Conservation (phyloP, 371 early-diverging fungal species). For the Actinomortierella wolfii region DNA sequence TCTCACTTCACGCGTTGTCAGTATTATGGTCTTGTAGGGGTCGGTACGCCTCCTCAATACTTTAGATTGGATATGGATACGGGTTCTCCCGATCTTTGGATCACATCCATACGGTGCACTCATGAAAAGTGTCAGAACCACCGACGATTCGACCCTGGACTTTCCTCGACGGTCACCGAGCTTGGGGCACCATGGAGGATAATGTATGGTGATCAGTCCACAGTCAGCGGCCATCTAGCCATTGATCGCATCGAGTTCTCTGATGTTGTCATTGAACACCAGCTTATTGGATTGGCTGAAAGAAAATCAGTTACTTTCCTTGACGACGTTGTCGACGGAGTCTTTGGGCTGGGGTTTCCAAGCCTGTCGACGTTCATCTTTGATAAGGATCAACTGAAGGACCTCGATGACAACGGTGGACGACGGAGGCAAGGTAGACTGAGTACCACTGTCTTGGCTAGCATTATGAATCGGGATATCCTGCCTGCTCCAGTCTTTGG, state of each 20-base stretch:
- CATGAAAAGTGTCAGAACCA: not conserved
- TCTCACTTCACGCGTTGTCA: slow-evolving; percentile 8
- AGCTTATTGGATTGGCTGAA: slow-evolving; percentile 47
- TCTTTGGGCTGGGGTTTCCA: slow-evolving; percentile 60
- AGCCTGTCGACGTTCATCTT: slow-evolving; percentile 32
- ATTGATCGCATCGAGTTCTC: slow-evolving; percentile 51
- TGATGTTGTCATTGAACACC: slow-evolving; percentile 44
- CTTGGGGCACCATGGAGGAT: slow-evolving; percentile 44
- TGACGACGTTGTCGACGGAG: slow-evolving; percentile 56
- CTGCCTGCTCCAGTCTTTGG: slow-evolving; percentile 35
- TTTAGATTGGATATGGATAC: slow-evolving; percentile 62
- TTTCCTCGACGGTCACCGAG: slow-evolving; percentile 19
- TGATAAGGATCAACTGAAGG: slow-evolving; percentile 3
- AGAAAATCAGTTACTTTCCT: slow-evolving; percentile 39
- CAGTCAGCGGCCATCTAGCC: slow-evolving; percentile 50
- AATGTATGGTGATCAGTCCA: slow-evolving; percentile 57
- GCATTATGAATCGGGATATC: slow-evolving; percentile 19
- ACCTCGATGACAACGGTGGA: not conserved
- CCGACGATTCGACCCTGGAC: slow-evolving; percentile 16
- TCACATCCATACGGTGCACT: slow-evolving; percentile 30
- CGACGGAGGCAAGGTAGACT: slow-evolving; percentile 4
- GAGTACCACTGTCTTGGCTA: slow-evolving; percentile 18
- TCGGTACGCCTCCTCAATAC: slow-evolving; percentile 59
- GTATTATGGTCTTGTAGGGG: slow-evolving; percentile 56
- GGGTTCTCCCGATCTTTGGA: slow-evolving; percentile 61